Base-by-base conservation (phyloP, 345 rosid genomes). In the Salix viminalis region DNA sequence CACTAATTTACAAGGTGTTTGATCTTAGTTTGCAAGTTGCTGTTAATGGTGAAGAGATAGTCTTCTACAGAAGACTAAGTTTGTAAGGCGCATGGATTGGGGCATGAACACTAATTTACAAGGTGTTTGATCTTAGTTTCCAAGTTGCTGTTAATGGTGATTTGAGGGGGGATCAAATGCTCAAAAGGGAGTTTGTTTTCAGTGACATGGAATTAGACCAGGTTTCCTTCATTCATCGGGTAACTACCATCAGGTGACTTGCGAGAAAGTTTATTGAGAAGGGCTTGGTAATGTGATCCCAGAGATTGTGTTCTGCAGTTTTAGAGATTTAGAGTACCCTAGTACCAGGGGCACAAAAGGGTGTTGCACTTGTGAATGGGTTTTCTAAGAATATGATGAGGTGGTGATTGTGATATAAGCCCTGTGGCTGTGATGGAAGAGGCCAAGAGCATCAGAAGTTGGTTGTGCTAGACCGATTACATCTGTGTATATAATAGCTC, bases 141-240 rank as follows among this genome's bases (percentile, higher is more conserved):
- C 11, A 69, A 24, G 90, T 90, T 19, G 92, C 87, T 0, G 90
- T 80, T 2, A 19, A 81, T 13, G 88, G 91, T 66, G 76, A 60
- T 1, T 10, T 87, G 75, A 85, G 81, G 58, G 81, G 87, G 0
- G 91, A 88, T 37, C 78, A 88, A 37, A 91, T 89, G 91, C 84
- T 91, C 6, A 88, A 83, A 77, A 79, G 86, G 79, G 82, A 88
- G 46, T 85, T 90, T 64, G 91, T 91, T 67, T 91, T 91, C 64
- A 91, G 91, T 42, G 93, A 87, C 73, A 92, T 92, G 96, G 92
- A 88, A 11, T 92, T 90, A 30, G 88, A 88, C 71, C 0, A 73
- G 70, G 92, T 89, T 0, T 83, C 87, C 1, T 1, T 6, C 1
- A 69, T 24, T 64, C 78, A 8, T 2, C 85, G 88, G 92, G 97